Base-by-base conservation (phyloP, 306 rosid genomes). In the Canavalia ensiformis region DNA sequence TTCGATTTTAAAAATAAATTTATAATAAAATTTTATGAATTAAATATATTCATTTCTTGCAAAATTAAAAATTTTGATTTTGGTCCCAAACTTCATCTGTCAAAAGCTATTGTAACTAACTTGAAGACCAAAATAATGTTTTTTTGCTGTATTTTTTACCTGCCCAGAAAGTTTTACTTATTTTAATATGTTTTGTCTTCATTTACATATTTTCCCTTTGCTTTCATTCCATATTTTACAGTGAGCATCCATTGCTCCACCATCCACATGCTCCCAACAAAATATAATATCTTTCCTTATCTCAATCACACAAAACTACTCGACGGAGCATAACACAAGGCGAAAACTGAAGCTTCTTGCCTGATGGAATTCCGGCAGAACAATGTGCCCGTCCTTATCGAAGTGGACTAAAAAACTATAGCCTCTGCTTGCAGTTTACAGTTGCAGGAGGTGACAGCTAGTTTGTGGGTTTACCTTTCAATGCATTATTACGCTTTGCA, bases 331-430 rank as follows among this genome's bases (percentile, higher is more conserved):
- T 13, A 45, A 35, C 68, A 81, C 47, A 64, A 31, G 31, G 65
- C 57, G 45, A 55, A 74, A 84, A 72, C 56, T 78, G 85, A 86
- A 78, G 87, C 81, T 85, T 85, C 91, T 81, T 76, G 82, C 81
- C 82, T 37, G 9, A 30, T 65, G 35, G 79, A 68, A 80, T 75
- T 66, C 72, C 50, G 50, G 81, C 77, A 83, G 39, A 71, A 44
- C 84, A 35, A 80, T 69, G 49, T 72, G 54, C 10, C 82, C 69
- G 89, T 89, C 89, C 70, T 74, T 79, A 80, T 86, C 84, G 68
- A 84, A 80, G 68, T 42, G 47, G 84, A 86, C 89, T 34, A 52
- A 55, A 18, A 63, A 54, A 34, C 44, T 76, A 29, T 50, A 77
- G 46, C 10, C 46, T 37, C 18, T 77, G 56, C 64, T 34, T 49